Evolutionary conservation across 345 rosid genomes (phyloP).

Genomic region (Eucalyptus cloeziana): DNA sequence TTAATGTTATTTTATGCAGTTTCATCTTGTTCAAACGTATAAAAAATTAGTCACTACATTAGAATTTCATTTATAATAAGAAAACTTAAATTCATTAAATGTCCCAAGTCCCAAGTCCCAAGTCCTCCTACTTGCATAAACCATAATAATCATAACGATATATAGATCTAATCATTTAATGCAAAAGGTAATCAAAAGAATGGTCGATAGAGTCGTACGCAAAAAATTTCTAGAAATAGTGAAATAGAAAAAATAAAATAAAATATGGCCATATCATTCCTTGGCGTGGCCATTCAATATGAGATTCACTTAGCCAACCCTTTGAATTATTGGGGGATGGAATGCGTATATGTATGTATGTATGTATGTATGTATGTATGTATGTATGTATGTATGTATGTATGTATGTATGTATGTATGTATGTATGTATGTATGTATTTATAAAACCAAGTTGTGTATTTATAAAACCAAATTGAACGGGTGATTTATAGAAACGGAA

Average conservation of each 20-base stretch:
- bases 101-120: neutral
- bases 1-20: neutral
- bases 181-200: neutral
- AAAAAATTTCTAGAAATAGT: neutral
- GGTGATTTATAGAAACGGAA: neutral
- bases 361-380: neutral
- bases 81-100: neutral
- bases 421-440: neutral
- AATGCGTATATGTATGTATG: neutral
- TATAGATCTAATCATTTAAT: neutral
- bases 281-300: neutral
- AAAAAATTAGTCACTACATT: neutral
- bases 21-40: neutral
- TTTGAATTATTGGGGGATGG: neutral
- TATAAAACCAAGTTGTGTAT: too few relatives aligned
- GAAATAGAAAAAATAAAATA: neutral
- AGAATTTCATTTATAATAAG: neutral
- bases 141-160: neutral
- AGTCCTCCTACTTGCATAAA: neutral
- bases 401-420: neutral
- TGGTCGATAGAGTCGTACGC: neutral
- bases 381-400: too few relatives aligned
- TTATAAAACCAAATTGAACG: neutral
- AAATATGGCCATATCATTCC: neutral
- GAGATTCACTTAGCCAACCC: neutral